Conservation (phyloP, 1,284 basidiomycete species). For the Heliocybe sulcata region DNA sequence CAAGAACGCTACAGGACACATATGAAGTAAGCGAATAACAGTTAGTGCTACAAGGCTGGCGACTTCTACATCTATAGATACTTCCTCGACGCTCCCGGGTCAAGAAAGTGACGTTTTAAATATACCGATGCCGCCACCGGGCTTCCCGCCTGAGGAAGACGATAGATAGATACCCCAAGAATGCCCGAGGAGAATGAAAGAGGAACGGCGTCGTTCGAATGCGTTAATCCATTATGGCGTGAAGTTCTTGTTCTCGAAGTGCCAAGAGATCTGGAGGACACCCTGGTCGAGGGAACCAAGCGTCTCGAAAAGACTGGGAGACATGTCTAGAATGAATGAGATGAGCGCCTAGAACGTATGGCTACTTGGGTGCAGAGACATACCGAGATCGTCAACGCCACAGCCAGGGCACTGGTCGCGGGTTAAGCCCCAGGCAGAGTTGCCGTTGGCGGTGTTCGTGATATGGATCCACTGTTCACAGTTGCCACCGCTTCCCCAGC, state of each 20-base stretch:
- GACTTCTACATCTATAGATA: background rate
- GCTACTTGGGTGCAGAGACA: constrained; percentile 4
- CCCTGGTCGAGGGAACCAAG: constrained; percentile 33
- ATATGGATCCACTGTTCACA: constrained; percentile 28
- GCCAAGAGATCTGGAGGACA: constrained; percentile 40
- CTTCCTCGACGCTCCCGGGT: background rate
- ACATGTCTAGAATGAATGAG: constrained; percentile 39
- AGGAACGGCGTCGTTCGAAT: background rate
- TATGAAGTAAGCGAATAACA: background rate
- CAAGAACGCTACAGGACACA: background rate
- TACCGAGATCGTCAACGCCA: constrained; percentile 25
- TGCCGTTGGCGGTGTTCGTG: constrained; percentile 24
- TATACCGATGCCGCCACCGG: background rate
- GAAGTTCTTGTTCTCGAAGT: constrained; percentile 38
- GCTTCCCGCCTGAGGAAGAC: background rate
- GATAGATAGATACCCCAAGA: background rate
- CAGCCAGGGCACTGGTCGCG: constrained; percentile 30
- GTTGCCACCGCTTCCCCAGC: constrained; percentile 27
- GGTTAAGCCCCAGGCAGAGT: constrained; percentile 20
- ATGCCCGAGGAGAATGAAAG: background rate
- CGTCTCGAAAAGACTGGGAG: constrained; percentile 36
- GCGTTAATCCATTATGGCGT: constrained; percentile 18
- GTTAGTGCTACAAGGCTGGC: background rate
- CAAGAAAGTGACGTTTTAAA: background rate
- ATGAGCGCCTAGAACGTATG: background rate